Evolutionary conservation across 1,284 basidiomycete species (phyloP), one percentile per base, ranked within the genome.

Genomic region (Fomitopsis schrenkii): DNA sequence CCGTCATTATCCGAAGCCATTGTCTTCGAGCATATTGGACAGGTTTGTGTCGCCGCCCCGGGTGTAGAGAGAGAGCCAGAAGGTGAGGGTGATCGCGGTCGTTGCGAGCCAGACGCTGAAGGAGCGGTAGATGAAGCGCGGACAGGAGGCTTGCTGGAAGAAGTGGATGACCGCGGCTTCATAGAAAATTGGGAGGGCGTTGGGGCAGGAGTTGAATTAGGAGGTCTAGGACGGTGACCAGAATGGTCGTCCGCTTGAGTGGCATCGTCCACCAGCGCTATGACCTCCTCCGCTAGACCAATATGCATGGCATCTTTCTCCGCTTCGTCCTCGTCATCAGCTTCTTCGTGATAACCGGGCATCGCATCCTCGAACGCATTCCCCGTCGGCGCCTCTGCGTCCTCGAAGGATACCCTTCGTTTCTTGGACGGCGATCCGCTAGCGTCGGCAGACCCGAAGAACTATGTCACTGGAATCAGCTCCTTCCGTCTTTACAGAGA

Each of bases 21-120:
- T 33, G 72, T 71, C 69, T 81, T 84, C 26, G 75, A 70, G 68
- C 90, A 93, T 19, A 93, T 75, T 6, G 90, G 91, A 72, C 91
- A 93, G 6, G 72, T 73, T 57, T 79, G 77, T 14, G 50, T 41
- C 8, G 62, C 44, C n/a, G 28, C 55, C 1, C 65, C 45, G 19
- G 26, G 6, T 6, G 48, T 41, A 67, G 59, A 77, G 33, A 19
- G 45, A 30, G 28, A 4, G 5, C 14, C 5, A 33, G 38, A 40
- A 40, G 12, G 53, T 64, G n/a, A 40, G 45, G 59, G 46, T 45
- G 35, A 41, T 57, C 36, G 64, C 58, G 19, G 28, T 58, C 57
- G 58, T 33, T 33, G 44, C 17, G 9, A 15, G 17, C 15, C 35
- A 19, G 33, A 35, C 2, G 52, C 33, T 6, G 52, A 54, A 26